Evolutionary conservation across 805 yeast species (phyloP).

Genomic region (Torulaspora delbrueckii): DNA sequence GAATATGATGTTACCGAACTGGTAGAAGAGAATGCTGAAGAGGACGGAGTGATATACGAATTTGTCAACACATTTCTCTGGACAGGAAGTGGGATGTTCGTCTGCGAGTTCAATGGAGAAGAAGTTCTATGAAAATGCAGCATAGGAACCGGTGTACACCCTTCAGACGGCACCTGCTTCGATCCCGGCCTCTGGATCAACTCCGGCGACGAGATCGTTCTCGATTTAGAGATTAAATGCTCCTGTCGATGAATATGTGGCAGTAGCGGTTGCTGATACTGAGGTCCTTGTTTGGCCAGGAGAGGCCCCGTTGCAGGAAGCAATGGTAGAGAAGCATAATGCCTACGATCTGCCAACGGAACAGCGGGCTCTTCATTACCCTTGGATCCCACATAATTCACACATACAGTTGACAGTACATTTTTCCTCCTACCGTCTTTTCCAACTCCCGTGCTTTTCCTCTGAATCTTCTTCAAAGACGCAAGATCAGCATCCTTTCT

Average conservation of each 20-base stretch:
- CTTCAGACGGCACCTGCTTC: not conserved
- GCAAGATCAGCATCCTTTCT: conserved; percentile 21
- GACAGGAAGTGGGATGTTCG: not conserved
- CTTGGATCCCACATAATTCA: conserved; percentile 22
- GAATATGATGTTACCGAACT: not conserved
- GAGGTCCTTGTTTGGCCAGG: conserved; percentile 1
- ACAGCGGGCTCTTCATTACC: not conserved
- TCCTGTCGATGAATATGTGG: conserved; percentile 12
- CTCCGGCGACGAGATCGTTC: conserved; percentile 15
- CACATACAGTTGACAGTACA: conserved; percentile 28
- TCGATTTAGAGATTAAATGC: conserved; percentile 9
- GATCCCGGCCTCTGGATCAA: conserved; percentile 7
- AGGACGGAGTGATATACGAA: conserved; percentile 6
- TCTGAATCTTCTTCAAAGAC: conserved; percentile 28
- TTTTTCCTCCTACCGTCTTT: conserved; percentile 33
- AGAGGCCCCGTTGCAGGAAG: conserved; percentile 8
- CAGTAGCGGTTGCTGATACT: conserved; percentile 5
- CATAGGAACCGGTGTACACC: not conserved
- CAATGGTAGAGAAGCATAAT: conserved; percentile 12
- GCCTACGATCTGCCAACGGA: conserved; percentile 8
- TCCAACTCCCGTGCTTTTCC: conserved; percentile 31
- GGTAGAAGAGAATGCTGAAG: conserved; percentile 8
- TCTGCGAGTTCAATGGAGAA: conserved; percentile 3
- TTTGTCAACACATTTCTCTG: not conserved
- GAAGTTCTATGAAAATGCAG: not conserved